Base-by-base conservation (phyloP, 1,284 basidiomycete species). In the Ganoderma boninense region DNA sequence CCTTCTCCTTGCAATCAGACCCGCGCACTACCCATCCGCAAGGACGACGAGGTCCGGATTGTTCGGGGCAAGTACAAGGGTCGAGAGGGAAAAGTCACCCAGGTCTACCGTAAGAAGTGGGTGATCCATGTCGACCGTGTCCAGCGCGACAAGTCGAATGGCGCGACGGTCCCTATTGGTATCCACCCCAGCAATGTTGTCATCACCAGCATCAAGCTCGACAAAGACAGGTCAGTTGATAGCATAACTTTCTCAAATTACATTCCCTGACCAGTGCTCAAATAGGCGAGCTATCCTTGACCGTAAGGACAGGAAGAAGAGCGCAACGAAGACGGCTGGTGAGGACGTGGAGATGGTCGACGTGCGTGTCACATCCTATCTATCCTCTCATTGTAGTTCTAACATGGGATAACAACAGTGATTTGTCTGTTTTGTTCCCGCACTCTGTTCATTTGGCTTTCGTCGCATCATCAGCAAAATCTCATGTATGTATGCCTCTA, bases 61-160 rank as follows among this genome's bases (percentile, higher is more conserved):
- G 96, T 99, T 76, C 89, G 96, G 77, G 96, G 96, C 73, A 96
- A 97, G 84, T 96, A 97, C 92, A 97, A 97, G 89, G 97, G 97
- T 75, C 92, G 97, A 83, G 98, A 99, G 89, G 98, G 98, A 81
- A 97, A 98, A 87, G 91, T 97, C 76, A 95, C 94, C 73, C 95
- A 97, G 85, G 97, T 99, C 74, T 98, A 98, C 92, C 95, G 97
- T 83, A 98, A 99, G 94, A 98, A 98, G 86, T 99, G 96, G 95
- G 96, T 99, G 70, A 95, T 99, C 84, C 94, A 99, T 87, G 95
- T 99, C 81, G 98, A 99, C 85, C 95, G 97, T 82, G 97, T 99
- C 73, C 93, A 95, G 80, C 92, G 97, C 76, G 98, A 99, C 88
- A 99, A 99, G 88, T 95, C 95, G 77, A 98, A 98, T 83, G 98